Base-by-base conservation (phyloP, 2,329 filamentous ascomycete species). In the Neophaeococcomyces mojaviensis region DNA sequence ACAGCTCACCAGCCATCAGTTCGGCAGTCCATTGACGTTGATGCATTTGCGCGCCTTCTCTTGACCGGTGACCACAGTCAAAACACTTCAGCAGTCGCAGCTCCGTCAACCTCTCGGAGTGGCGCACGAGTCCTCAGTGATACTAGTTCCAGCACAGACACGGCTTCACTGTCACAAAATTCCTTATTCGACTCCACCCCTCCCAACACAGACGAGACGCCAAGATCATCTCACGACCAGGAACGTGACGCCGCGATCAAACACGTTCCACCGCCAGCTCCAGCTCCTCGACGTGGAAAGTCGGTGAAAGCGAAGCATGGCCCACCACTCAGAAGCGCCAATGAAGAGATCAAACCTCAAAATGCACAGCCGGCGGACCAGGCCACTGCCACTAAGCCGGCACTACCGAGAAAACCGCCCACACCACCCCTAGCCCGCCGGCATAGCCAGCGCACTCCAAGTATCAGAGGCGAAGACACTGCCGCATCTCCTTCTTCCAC, bases 231-330 rank as follows among this genome's bases (percentile, higher is more conserved):
- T 6, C 74, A 78, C 54, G 79, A 82, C 44, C 69, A 73, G 50
- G 73, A 73, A 2, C 68, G 70, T 9, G 67, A 71, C 12, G 15
- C 7, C 3, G 4, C 26, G 76, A 79, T 39, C 68, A 69, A 73
- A 53, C 84, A 82, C 59, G 81, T 78, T 64, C 78, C 78, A 52
- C 83, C 84, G 12, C 85, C 86, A 4, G 83, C 84, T 5, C 85
- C 85, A 9, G 87, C 77, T 59, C 88, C 84, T 42, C 79, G 85
- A 45, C 85, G 89, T 65, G 87, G 87, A 3, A 89, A 84, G 63
- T 73, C 82, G 15, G 84, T 90, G 53, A 79, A 73, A 53, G 62
- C 45, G 47, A 60, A 62, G 52, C 5, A 28, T 28, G 61, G 15
- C 52, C 57, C 3, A 15, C 59, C 39, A 37, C 59, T 51, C 49